Evolutionary conservation across 228 moss, liverwort and hornwort species (phyloP).

Genomic region (Sphagnum magellanicum): DNA sequence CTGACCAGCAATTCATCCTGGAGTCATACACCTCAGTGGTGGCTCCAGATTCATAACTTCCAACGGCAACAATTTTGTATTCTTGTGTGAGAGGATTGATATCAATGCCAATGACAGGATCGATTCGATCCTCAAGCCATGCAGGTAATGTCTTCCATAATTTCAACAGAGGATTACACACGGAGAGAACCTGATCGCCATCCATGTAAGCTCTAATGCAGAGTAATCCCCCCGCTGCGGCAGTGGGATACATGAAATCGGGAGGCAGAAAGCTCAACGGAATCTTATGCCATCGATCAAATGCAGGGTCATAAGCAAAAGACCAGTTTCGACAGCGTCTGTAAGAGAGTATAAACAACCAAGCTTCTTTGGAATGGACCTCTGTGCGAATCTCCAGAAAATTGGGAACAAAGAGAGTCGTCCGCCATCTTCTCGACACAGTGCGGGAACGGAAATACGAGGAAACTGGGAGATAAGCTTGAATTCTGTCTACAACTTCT

Average conservation of each 20-base stretch:
- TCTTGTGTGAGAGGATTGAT: slow-evolving; percentile 25
- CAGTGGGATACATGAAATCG: slow-evolving; percentile 59
- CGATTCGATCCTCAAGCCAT: slow-evolving; percentile 59
- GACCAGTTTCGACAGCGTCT: slow-evolving; percentile 57
- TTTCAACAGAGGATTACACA: slow-evolving; percentile 52
- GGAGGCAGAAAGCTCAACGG: slow-evolving; percentile 43
- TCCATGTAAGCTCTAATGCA: slow-evolving; percentile 57
- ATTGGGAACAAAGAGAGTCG: slow-evolving; percentile 30
- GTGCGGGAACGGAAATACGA: slow-evolving; percentile 49
- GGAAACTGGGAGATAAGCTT: slow-evolving; percentile 46
- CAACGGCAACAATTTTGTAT: slow-evolving; percentile 53
- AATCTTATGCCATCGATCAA: slow-evolving; percentile 56
- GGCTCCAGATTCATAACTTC: slow-evolving; percentile 61
- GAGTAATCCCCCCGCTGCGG: slow-evolving; percentile 39
- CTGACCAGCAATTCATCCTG: slow-evolving; percentile 33
- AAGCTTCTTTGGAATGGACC: slow-evolving; percentile 46
- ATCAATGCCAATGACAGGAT: slow-evolving; percentile 50
- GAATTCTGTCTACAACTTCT: slow-evolving; percentile 49
- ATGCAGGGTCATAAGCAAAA: slow-evolving; percentile 43
- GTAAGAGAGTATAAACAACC: slow-evolving; percentile 61
- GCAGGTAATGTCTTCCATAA: slow-evolving; percentile 46
- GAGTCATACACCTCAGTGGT: slow-evolving; percentile 48
- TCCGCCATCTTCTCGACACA: slow-evolving; percentile 52
- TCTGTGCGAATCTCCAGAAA: slow-evolving; percentile 51
- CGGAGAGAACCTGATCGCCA: slow-evolving; percentile 49